Evolutionary conservation across 1,284 basidiomycete genomes (phyloP).

Genomic region (Somion occarium): DNA sequence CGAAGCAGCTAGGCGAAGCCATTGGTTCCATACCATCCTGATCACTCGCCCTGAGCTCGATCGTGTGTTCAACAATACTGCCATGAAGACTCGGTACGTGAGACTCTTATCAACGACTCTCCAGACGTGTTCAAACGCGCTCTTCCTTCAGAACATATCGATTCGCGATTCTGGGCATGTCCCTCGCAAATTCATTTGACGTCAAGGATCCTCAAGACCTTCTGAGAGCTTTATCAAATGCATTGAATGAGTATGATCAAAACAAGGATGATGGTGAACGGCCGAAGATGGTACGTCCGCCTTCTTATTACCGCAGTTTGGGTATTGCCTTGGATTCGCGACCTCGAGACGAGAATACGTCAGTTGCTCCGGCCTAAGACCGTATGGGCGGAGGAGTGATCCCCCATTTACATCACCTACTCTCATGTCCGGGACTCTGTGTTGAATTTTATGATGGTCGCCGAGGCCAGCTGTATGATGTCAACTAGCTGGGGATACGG

Average conservation of each 20-base stretch:
- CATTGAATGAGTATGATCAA: conserved; percentile 74
- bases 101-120: not conserved
- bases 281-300: conserved; percentile 63
- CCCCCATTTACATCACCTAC: too few relatives aligned
- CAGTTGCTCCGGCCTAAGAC: too few relatives aligned
- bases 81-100: conserved; percentile 73
- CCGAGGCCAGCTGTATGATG: too few relatives aligned
- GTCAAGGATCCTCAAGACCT: conserved; percentile 76
- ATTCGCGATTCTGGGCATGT: conserved; percentile 81
- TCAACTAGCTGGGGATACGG: too few relatives aligned
- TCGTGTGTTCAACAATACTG: conserved; percentile 63
- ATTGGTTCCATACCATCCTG: conserved; percentile 88
- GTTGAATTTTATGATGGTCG: too few relatives aligned
- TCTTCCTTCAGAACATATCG: conserved; percentile 64
- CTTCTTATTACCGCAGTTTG: not conserved
- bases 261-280: conserved; percentile 72
- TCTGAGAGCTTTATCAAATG: conserved; percentile 65
- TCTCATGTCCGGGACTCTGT: too few relatives aligned
- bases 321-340: too few relatives aligned
- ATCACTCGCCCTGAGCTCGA: conserved; percentile 72
- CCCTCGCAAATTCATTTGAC: conserved; percentile 75
- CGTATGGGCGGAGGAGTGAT: too few relatives aligned
- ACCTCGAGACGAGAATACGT: too few relatives aligned
- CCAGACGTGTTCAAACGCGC: not conserved
- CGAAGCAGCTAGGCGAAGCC: conserved; percentile 50